Evolutionary conservation across 768 basidiomycete genomes (phyloP), one percentile per base, ranked within the genome.

Genomic region (Glaciozyma martinii): DNA sequence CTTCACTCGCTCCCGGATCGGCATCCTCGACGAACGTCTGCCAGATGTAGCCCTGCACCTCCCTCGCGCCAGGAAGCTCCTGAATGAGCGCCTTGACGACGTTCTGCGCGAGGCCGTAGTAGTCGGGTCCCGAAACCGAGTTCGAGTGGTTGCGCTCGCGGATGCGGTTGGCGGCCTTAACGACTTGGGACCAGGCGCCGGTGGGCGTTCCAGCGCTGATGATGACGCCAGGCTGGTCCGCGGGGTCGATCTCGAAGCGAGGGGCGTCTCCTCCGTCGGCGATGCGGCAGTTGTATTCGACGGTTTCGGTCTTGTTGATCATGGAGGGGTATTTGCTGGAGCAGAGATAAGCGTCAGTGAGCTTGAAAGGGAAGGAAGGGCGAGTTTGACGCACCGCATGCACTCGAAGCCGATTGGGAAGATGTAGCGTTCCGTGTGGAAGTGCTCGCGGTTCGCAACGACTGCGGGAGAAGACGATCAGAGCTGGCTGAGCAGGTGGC

Each of bases 21-120:
- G 55, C 49, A 78, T 89, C 89, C 76, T 91, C 89, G 13, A 84
- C 80, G 74, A 89, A 90, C 66, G 84, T 82, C 74, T 90, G 88
- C 88, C 88, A 89, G 33, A 89, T 87, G 74, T 91, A 91, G 77
- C 88, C 85, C 70, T 83, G 80, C 62, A 90, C 75, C 53, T 82
- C 78, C 75, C 86, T 82, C 19, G 89, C 85, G 63, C 83, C 82
- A 9, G 85, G 84, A 21, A 91, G 80, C 76, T 89, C 86, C 76
- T 91, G 89, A n/a, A 91, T 88, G 44, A 90, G 81, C 73, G 88
- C 87, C 78, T 90, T 90, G 79, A 91, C 89, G 6, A 87, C 86
- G 73, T 90, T 90, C 76, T 90, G 86, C 5, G 86, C 86, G 21
- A 91, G 79, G 13, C 89, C 89, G 73, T 89, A 90, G 76, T 90